A percentile compares a stretch with the other conserved stretches of the same genome.
Conservation (phyloP, 116 monocot species). For the Dioscorea cayenensis region DNA sequence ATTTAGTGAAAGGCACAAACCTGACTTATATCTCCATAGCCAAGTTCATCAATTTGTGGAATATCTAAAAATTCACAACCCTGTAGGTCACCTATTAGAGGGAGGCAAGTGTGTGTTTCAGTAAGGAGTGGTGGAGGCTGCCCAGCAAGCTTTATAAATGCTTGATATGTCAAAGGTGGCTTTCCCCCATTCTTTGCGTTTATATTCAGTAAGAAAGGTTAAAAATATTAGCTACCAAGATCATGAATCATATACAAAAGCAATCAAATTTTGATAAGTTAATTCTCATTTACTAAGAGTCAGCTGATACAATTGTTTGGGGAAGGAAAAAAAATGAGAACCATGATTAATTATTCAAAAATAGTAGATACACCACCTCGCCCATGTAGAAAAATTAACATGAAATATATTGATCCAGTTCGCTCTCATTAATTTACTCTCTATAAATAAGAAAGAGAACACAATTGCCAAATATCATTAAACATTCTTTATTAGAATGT, state of each 20-base stretch:
- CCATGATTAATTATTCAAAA: too few species aligned
- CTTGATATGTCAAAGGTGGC: slow-evolving; percentile 76
- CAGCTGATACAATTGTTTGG: too few species aligned
- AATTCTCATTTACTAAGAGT: too few species aligned
- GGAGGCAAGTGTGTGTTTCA: slow-evolving; percentile 41
- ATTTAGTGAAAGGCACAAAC: slow-evolving; percentile 18
- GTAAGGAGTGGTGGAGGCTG: slow-evolving; percentile 46
- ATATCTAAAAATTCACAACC: slow-evolving; percentile 35
- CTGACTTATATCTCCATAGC: slow-evolving; percentile 49
- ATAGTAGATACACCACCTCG: too few species aligned
- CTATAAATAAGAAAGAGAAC: too few species aligned
- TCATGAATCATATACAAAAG: too few species aligned
- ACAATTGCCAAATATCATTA: too few species aligned
- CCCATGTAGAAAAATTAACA: too few species aligned
- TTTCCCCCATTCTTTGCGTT: slow-evolving; percentile 67
- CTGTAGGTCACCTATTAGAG: slow-evolving; percentile 65
- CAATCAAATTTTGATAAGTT: too few species aligned
- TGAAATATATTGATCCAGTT: too few species aligned
- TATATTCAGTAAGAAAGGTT: background rate
- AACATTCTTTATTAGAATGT: background rate
- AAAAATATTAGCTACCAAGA: background rate
- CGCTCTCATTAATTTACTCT: too few species aligned
- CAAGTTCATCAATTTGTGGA: slow-evolving; percentile 73
- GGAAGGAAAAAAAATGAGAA: too few species aligned
- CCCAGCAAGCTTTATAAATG: slow-evolving; percentile 67